A percentile compares a stretch with the other conserved stretches of the same genome.
phyloP scores from a whole-genome alignment of 257 asterid genomes.

The Catharanthus roseus region DNA sequence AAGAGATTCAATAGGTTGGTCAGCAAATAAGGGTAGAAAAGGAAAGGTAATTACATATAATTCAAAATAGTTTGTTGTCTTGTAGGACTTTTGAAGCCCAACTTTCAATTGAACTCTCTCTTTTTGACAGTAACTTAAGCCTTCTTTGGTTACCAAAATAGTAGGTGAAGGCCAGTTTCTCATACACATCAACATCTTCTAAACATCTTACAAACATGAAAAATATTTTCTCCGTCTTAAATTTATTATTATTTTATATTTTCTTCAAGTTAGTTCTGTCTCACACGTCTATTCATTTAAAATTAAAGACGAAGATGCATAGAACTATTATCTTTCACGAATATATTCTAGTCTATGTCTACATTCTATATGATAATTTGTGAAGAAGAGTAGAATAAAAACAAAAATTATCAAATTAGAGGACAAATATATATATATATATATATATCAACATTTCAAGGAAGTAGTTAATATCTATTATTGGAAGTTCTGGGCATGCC shows the following conservation, averaged over 20 bases:
- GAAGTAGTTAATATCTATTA: not conserved
- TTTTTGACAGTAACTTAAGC: not conserved
- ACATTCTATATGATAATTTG: too few relatives aligned
- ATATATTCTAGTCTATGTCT: too few relatives aligned
- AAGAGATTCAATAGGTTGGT: slow-evolving; percentile 2
- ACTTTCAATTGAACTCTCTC: not conserved
- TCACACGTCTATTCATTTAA: too few relatives aligned
- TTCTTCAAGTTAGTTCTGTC: too few relatives aligned
- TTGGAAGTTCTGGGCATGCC: slow-evolving; percentile 1
- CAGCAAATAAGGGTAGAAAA: not conserved
- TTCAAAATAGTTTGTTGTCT: not conserved
- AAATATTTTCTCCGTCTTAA: not conserved
- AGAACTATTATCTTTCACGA: too few relatives aligned
- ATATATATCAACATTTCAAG: too few relatives aligned
- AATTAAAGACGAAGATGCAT: too few relatives aligned
- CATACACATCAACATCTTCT: slow-evolving; percentile 6
- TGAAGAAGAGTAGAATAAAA: too few relatives aligned
- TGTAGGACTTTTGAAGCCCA: not conserved
- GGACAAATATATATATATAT: too few relatives aligned
- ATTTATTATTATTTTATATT: too few relatives aligned
- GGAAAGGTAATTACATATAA: not conserved
- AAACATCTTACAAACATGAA: not conserved
- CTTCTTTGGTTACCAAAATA: not conserved
- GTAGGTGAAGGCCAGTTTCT: slow-evolving; percentile 12
- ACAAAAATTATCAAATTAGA: too few relatives aligned